Conservation (phyloP, 495 filamentous ascomycete species). For the Hyphodiscus hymeniophilus region DNA sequence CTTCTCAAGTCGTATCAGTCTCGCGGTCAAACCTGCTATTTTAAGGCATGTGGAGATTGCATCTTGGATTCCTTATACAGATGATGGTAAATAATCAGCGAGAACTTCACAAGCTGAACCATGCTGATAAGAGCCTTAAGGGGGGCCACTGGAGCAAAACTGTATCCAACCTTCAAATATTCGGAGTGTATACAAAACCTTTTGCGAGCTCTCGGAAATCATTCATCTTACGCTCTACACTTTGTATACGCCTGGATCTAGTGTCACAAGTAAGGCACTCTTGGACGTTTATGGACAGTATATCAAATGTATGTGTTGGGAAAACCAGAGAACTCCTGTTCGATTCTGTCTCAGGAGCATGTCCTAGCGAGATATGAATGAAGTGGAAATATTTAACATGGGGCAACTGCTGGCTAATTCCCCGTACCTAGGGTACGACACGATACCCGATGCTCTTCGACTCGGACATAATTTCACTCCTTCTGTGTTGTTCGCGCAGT, state of each 20-base stretch:
- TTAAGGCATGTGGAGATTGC: conserved; percentile 45
- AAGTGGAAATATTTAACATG: too few species aligned
- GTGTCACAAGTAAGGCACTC: conserved; percentile 47
- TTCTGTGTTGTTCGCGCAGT: conserved; percentile 56
- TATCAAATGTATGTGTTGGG: too few species aligned
- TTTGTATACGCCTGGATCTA: conserved; percentile 51
- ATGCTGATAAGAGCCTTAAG: not conserved
- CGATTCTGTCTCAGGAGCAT: too few species aligned
- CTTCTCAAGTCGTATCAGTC: conserved; percentile 46
- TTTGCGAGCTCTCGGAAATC: conserved; percentile 58
- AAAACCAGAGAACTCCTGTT: too few species aligned
- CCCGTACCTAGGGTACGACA: conserved; percentile 53
- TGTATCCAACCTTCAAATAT: conserved; percentile 47
- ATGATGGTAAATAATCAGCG: conserved; percentile 34
- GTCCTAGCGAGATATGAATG: too few species aligned
- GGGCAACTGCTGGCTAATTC: too few species aligned
- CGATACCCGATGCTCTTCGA: conserved; percentile 46
- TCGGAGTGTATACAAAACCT: conserved; percentile 49
- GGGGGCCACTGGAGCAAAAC: conserved; percentile 36
- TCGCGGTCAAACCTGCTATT: conserved; percentile 48
- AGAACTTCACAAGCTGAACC: not conserved
- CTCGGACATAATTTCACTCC: conserved; percentile 51
- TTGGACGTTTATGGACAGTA: conserved; percentile 51
- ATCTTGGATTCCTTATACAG: conserved; percentile 50
- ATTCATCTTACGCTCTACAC: conserved; percentile 56